These are phyloP conservation scores for Xylariales sp. DNA, from an alignment of 2,329 filamentous ascomycete genomes.

Conservation along the genomic window DNA sequence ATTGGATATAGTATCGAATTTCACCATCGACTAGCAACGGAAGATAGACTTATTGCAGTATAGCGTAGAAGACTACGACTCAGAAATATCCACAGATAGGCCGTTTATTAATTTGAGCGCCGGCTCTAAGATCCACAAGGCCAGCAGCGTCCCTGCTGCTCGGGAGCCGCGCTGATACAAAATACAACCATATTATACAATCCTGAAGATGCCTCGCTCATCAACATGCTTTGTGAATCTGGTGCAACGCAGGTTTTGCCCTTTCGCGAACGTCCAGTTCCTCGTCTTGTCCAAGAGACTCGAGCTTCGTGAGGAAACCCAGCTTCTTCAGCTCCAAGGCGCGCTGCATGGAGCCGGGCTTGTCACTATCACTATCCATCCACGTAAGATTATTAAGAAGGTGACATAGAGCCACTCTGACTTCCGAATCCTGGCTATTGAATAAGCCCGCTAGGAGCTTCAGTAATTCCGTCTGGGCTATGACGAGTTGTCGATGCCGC, in stretches of 20 bases:
- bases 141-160: too few species aligned
- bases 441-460: constrained; percentile 70
- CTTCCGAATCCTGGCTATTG: constrained; percentile 64
- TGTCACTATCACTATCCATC: constrained; percentile 69
- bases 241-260: constrained; percentile 73
- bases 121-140: too few species aligned
- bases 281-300: constrained; percentile 59
- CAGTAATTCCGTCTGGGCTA: constrained; percentile 73
- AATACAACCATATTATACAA: too few species aligned
- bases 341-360: constrained; percentile 59
- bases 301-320: constrained; percentile 65
- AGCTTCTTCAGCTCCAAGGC: constrained; percentile 65
- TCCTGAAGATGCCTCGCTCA: too few species aligned
- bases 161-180: too few species aligned
- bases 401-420: constrained; percentile 78
- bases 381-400: constrained; percentile 82
- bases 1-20: too few species aligned
- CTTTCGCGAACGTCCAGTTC: constrained; percentile 82
- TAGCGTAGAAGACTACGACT: too few species aligned
- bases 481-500: constrained; percentile 71
- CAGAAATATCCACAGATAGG: too few species aligned
- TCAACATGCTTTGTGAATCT: too few species aligned
- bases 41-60: too few species aligned
- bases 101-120: too few species aligned
- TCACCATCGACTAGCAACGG: too few species aligned